A percentile compares a stretch with the other conserved stretches of the same genome.
phyloP scores from a whole-genome alignment of 805 yeast species.

The Pichia insulana region DNA sequence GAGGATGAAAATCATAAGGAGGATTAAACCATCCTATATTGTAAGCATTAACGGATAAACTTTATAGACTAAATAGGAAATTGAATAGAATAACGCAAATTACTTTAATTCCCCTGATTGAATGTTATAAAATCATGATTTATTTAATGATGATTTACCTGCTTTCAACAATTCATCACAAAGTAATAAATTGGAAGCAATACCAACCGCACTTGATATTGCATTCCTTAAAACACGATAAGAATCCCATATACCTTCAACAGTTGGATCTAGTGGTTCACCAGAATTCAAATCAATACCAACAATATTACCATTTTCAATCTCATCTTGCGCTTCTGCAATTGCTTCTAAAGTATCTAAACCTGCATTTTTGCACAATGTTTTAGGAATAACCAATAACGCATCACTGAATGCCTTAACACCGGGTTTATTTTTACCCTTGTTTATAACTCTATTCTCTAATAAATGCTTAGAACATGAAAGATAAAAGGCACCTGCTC shows the following conservation, averaged over 20 bases:
- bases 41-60: conserved; percentile 9
- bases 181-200: conserved; percentile 81
- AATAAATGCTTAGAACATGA: conserved; percentile 66
- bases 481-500: conserved; percentile 93
- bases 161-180: conserved; percentile 97
- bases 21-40: conserved; percentile 2
- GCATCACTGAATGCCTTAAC: conserved; percentile 92
- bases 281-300: conserved; percentile 90
- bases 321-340: conserved; percentile 82
- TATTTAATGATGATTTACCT: conserved; percentile 86
- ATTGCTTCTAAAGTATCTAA: conserved; percentile 86
- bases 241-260: conserved; percentile 96
- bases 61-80: too few relatives aligned
- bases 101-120: background rate
- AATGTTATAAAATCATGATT: conserved; percentile 15
- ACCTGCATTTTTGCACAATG: conserved; percentile 86
- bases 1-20: conserved; percentile 8
- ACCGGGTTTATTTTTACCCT: conserved; percentile 86
- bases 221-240: conserved; percentile 92
- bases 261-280: conserved; percentile 89
- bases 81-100: too few relatives aligned
- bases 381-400: conserved; percentile 83
- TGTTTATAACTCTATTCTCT: conserved; percentile 43
- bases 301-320: conserved; percentile 69
- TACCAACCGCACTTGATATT: conserved; percentile 84